These are phyloP conservation scores for Xerocomellus amylosporus DNA, from an alignment of 768 basidiomycete species.

Conservation along the genomic window DNA sequence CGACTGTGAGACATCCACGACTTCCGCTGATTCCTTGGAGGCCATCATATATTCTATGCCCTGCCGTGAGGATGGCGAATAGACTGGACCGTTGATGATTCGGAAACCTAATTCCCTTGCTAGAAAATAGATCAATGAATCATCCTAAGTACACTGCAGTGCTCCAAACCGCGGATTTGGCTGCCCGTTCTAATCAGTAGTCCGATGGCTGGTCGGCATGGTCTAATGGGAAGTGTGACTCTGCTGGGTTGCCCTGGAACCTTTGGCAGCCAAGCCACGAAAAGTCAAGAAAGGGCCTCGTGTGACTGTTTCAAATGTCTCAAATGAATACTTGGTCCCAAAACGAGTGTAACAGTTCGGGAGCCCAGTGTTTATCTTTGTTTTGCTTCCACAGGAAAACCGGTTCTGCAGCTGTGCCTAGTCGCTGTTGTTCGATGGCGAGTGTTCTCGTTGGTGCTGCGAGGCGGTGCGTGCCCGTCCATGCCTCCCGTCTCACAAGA, in stretches of 20 bases:
- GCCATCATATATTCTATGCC: background rate
- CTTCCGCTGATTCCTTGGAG: background rate
- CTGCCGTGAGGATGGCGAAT: background rate
- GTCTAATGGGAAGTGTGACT: background rate
- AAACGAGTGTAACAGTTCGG: too few species aligned
- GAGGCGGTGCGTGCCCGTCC: constrained; percentile 10
- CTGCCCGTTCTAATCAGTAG: background rate
- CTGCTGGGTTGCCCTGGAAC: background rate
- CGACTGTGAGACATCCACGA: background rate
- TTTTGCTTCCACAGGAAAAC: constrained; percentile 2
- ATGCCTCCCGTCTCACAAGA: background rate
- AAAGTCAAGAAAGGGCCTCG: too few species aligned
- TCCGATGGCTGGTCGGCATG: background rate
- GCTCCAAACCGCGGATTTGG: background rate
- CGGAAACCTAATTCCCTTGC: background rate
- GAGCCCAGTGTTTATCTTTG: constrained; percentile 9
- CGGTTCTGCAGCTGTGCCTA: background rate
- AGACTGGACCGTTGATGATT: background rate
- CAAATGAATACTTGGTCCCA: too few species aligned
- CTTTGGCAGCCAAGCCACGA: too few species aligned
- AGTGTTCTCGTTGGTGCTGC: constrained; percentile 10
- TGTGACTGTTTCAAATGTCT: too few species aligned
- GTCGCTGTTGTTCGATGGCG: constrained; percentile 11
- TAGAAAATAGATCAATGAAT: background rate
- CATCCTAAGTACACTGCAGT: background rate